Conservation (phyloP, 225 moss, liverwort and hornwort species). For the Bryum argenteum region DNA sequence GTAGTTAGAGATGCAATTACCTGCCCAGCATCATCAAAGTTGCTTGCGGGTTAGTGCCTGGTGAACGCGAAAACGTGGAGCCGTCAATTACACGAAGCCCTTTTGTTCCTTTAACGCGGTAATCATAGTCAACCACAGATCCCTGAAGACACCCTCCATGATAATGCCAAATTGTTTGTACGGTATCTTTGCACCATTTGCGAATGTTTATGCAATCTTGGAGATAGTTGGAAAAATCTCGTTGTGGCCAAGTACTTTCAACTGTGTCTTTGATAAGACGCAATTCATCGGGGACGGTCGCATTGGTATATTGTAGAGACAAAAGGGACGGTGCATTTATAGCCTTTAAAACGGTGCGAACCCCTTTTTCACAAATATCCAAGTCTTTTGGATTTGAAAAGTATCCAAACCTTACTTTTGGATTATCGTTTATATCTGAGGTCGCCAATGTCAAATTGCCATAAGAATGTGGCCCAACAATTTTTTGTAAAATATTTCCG, state of each 20-base stretch:
- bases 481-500: slow-evolving; percentile 60
- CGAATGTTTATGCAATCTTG: slow-evolving; percentile 47
- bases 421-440: neutral
- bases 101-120: slow-evolving; percentile 50
- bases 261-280: slow-evolving; percentile 19
- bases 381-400: too few relatives aligned
- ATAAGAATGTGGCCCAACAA: slow-evolving; percentile 54
- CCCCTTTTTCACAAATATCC: too few relatives aligned
- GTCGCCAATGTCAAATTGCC: slow-evolving; percentile 49
- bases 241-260: slow-evolving; percentile 30
- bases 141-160: slow-evolving; percentile 68
- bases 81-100: slow-evolving; percentile 64
- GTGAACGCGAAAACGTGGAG: slow-evolving; percentile 59
- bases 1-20: neutral
- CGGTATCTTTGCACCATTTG: slow-evolving; percentile 47
- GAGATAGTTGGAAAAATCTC: slow-evolving; percentile 22
- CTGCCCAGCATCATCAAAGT: slow-evolving; percentile 68
- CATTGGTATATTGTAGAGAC: slow-evolving; percentile 45
- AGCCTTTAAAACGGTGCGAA: slow-evolving; percentile 31
- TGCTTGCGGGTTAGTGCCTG: slow-evolving; percentile 68
- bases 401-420: too few relatives aligned
- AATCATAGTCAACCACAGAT: slow-evolving; percentile 41
- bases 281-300: slow-evolving; percentile 34
- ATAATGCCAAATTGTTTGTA: slow-evolving; percentile 78
- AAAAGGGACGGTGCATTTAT: slow-evolving; percentile 36